Conservation (phyloP, 2,329 filamentous ascomycete species). For the Drechslera avenae region DNA sequence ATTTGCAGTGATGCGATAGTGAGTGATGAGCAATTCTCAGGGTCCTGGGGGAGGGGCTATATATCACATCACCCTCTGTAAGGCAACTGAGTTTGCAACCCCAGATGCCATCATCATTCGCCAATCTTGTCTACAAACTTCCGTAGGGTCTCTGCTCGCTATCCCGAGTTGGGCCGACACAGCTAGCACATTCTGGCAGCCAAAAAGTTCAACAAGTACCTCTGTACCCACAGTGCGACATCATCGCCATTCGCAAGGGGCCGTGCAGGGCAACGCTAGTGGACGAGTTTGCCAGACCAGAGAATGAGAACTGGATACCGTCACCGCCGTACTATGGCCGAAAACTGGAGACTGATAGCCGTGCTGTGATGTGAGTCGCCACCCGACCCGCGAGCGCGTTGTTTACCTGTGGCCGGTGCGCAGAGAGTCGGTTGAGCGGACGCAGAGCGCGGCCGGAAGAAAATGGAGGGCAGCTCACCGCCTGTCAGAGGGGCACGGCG, state of each 20-base stretch:
- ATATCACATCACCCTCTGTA: slow-evolving; percentile 24
- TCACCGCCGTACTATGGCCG: slow-evolving; percentile 28
- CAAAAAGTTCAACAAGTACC: slow-evolving; percentile 32
- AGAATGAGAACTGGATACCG: slow-evolving; percentile 35
- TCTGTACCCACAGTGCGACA: slow-evolving; percentile 37
- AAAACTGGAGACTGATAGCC: slow-evolving; percentile 34
- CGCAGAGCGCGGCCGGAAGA: slow-evolving; percentile 31
- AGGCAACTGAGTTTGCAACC: background rate
- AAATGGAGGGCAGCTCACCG: slow-evolving; percentile 19
- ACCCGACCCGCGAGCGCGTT: slow-evolving; percentile 19
- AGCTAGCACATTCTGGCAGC: slow-evolving; percentile 10
- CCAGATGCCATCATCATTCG: slow-evolving; percentile 30
- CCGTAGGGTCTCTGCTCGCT: slow-evolving; percentile 16
- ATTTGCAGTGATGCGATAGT: background rate
- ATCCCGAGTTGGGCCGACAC: slow-evolving; percentile 32
- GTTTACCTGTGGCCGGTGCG: slow-evolving; percentile 25
- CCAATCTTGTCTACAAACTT: slow-evolving; percentile 23
- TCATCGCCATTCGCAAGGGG: slow-evolving; percentile 28
- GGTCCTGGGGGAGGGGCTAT: slow-evolving; percentile 33
- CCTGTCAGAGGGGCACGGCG: slow-evolving; percentile 11
- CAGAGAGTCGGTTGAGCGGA: slow-evolving; percentile 24
- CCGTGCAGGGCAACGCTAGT: slow-evolving; percentile 27
- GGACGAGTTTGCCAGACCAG: slow-evolving; percentile 32
- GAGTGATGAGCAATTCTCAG: slow-evolving; percentile 10
- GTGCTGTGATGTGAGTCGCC: slow-evolving; percentile 28